Evolutionary conservation across 2,329 filamentous ascomycete genomes (phyloP), one percentile per base, ranked within the genome.

Genomic region (Fusarium bactridioides): DNA sequence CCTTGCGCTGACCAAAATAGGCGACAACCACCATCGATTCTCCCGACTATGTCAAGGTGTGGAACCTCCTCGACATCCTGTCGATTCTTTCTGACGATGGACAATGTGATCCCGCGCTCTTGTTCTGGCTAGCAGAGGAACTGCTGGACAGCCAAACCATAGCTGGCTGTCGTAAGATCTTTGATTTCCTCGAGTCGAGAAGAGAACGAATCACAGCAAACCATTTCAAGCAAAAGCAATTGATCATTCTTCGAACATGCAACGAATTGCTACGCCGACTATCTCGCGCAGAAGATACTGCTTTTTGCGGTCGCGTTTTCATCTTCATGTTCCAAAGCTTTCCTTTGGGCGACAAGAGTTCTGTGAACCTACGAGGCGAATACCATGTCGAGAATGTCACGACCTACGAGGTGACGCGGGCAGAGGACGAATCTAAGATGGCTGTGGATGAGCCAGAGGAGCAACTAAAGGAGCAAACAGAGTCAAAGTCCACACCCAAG

Each of bases 291-390:
- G 95, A 98, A 80, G 96, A 99, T 81, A 97, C 96, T 0, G 94
- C 97, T 2, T 99, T 99, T 80, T 99, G 96, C 78, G 96, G 96
- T 21, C 90, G 96, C 43, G 96, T 99, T 31, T 98, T 98, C 82
- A 98, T 99, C 72, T 99, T 98, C 82, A 90, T 99, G 79, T 99
- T 98, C 82, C 96, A 99, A 81, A 97, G 94, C 80, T 98, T 99
- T 78, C 96, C 96, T 3, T 86, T 99, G 0, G 95, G 95, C 37
- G 97, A 99, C 82, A 96, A 95, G 80, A 98, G 96, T 80, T 98
- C 96, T 1, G 96, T 99, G 55, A 99, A 99, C 78, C 86, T 98
- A 43, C 90, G 96, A 57, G 96, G 96, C 75, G 95, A 98, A 83
- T 99, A 96, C 75, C 96, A 99, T 78, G 90, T 93, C 31, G 96